A percentile compares a stretch with the other conserved stretches of the same genome.
Evolutionary conservation across 768 basidiomycete species (phyloP).

Genomic region (Mycena olivaceomarginata): DNA sequence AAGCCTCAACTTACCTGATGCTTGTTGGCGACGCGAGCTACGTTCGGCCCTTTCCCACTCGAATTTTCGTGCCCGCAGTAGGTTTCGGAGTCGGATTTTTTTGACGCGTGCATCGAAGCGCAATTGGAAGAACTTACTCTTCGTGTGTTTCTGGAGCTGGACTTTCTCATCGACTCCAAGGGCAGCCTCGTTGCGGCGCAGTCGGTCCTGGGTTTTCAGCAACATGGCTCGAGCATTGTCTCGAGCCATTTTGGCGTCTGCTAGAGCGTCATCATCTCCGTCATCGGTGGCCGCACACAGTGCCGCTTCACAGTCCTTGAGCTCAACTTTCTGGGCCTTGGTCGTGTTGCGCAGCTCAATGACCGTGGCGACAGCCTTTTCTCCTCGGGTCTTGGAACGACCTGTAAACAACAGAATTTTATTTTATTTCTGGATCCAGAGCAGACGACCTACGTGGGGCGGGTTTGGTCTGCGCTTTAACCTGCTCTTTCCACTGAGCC

Average conservation of each 20-base stretch:
- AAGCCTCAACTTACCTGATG: constrained; percentile 33
- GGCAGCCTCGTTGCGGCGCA: constrained; percentile 28
- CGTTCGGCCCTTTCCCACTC: constrained; percentile 50
- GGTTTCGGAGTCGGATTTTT: constrained; percentile 48
- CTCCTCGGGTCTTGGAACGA: not conserved
- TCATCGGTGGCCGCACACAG: not conserved
- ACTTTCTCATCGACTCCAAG: constrained; percentile 16
- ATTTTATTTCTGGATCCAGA: not conserved
- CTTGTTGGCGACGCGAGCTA: constrained; percentile 40
- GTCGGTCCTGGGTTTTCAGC: not conserved
- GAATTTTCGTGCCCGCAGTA: constrained; percentile 50
- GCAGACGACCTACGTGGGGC: not conserved
- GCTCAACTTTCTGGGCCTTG: not conserved
- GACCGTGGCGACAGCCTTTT: constrained; percentile 3
- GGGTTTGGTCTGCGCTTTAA: constrained; percentile 24
- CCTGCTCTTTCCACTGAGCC: constrained; percentile 13
- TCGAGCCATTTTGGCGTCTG: not conserved
- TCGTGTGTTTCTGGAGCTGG: constrained; percentile 30
- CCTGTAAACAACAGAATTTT: not conserved
- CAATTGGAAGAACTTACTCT: constrained; percentile 41
- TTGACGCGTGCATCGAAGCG: constrained; percentile 49
- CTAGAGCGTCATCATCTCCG: not conserved
- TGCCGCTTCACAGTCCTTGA: not conserved
- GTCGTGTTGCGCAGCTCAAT: not conserved
- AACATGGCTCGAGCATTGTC: not conserved